phyloP scores from a whole-genome alignment of 1,139 yeast species.

The Geotrichum cucujoidarum region DNA sequence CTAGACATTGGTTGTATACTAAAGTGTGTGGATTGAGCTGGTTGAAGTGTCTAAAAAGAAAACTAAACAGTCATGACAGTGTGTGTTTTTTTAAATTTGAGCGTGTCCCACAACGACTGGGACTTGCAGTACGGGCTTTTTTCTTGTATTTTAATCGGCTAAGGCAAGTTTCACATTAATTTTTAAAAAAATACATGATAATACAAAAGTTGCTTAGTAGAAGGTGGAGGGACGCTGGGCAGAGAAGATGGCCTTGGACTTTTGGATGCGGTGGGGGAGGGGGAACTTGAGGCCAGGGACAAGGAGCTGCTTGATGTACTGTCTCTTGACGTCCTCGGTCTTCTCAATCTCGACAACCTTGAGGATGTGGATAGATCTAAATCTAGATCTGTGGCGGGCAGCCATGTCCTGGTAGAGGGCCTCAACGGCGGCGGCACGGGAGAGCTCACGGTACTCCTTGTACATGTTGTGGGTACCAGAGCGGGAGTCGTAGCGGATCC shows the following conservation, averaged over 20 bases:
- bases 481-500: slow-evolving; percentile 99
- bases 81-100: background rate
- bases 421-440: slow-evolving; percentile 99
- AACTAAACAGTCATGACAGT: background rate
- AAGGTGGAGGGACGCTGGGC: slow-evolving; percentile 94
- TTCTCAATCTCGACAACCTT: slow-evolving; percentile 98
- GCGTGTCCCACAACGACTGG: background rate
- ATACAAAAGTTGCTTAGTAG: slow-evolving; percentile 52
- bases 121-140: background rate
- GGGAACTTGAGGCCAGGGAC: slow-evolving; percentile 98
- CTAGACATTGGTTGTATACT: background rate
- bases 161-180: slow-evolving; percentile 16
- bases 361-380: slow-evolving; percentile 91
- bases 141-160: background rate
- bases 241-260: slow-evolving; percentile 82
- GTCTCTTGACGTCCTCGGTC: slow-evolving; percentile 98
- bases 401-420: slow-evolving; percentile 99
- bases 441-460: slow-evolving; percentile 99
- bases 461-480: slow-evolving; percentile 99
- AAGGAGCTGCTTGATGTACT: slow-evolving; percentile 96
- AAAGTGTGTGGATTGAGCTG: background rate
- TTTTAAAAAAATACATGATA: slow-evolving; percentile 11
- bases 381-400: slow-evolving; percentile 99
- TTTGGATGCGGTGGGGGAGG: slow-evolving; percentile 98
- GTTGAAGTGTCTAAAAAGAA: background rate